Evolutionary conservation across 2,329 filamentous ascomycete genomes (phyloP).

Genomic region (Colletotrichum spinosum): DNA sequence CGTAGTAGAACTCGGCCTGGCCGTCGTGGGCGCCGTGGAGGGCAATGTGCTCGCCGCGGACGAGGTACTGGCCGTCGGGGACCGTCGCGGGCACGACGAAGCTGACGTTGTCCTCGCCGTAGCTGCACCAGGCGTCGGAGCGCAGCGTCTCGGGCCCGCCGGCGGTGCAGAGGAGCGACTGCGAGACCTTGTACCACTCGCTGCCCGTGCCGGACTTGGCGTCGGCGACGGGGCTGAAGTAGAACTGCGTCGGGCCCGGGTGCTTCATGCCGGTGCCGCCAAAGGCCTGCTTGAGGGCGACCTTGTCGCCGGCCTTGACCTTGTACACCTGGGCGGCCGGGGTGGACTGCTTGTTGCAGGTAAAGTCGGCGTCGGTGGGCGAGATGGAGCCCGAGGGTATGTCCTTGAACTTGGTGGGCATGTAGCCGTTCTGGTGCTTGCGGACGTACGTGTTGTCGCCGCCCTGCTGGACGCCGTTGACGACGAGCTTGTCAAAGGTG

Average conservation of each 20-base stretch:
- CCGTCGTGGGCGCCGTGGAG: slow-evolving; percentile 52
- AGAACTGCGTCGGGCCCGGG: slow-evolving; percentile 39
- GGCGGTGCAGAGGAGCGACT: slow-evolving; percentile 35
- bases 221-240: slow-evolving; percentile 36
- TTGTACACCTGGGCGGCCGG: slow-evolving; percentile 28
- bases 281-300: slow-evolving; percentile 36
- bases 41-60: slow-evolving; percentile 59
- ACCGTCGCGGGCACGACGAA: slow-evolving; percentile 52
- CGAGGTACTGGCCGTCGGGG: slow-evolving; percentile 56
- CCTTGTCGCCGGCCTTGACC: slow-evolving; percentile 37
- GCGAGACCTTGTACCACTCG: slow-evolving; percentile 45
- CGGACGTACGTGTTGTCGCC: slow-evolving; percentile 39
- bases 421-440: slow-evolving; percentile 37
- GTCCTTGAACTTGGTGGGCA: slow-evolving; percentile 37
- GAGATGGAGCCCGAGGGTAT: slow-evolving; percentile 29
- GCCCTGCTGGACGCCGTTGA: slow-evolving; percentile 40
- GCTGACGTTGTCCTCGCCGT: slow-evolving; percentile 38
- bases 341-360: slow-evolving; percentile 31
- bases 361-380: slow-evolving; percentile 31
- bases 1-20: slow-evolving; percentile 55
- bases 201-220: slow-evolving; percentile 38
- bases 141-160: slow-evolving; percentile 30
- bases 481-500: slow-evolving; percentile 41
- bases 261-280: slow-evolving; percentile 37
- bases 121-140: slow-evolving; percentile 37